These are phyloP conservation scores for Protea cynaroides DNA, from an alignment of 164 flowering plant species.

Conservation along the genomic window DNA sequence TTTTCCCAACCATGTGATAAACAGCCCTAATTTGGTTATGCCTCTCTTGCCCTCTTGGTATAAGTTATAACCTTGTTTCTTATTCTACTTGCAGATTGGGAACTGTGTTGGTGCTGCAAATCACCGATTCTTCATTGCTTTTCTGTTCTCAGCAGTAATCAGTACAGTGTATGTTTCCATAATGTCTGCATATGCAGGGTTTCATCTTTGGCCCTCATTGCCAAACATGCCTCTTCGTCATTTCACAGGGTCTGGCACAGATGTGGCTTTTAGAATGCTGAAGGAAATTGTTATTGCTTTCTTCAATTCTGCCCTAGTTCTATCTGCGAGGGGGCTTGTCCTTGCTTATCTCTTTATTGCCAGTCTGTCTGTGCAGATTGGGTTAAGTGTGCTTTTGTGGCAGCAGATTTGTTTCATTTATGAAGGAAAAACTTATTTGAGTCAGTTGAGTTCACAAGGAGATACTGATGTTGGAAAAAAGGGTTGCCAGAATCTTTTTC, in stretches of 20 bases:
- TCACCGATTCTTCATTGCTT: conserved; percentile 63
- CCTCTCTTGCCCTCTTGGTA: neutral
- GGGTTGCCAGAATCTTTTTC: conserved; percentile 58
- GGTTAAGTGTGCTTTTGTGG: conserved; percentile 71
- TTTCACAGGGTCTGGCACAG: conserved; percentile 9
- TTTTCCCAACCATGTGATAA: neutral
- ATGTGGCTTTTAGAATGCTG: conserved; percentile 18
- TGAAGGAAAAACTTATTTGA: conserved; percentile 72
- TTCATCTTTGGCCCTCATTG: conserved; percentile 58
- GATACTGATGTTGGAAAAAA: conserved; percentile 32
- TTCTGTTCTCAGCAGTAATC: conserved; percentile 59
- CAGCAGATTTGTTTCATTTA: conserved; percentile 82
- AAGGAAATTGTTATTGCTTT: conserved; percentile 41
- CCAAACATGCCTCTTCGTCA: conserved; percentile 12
- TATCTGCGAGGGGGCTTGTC: conserved; percentile 61
- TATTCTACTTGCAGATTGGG: conserved; percentile 64
- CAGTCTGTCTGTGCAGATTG: conserved; percentile 61
- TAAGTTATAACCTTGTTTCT: neutral
- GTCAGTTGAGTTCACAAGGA: conserved; percentile 42
- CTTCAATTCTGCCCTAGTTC: conserved; percentile 37
- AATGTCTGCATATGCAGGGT: conserved; percentile 45
- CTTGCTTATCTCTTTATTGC: conserved; percentile 70
- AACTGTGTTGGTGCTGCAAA: conserved; percentile 95
- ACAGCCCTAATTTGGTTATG: neutral
- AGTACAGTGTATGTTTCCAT: conserved; percentile 57